These are phyloP conservation scores for Yamadazyma triangularis DNA, from an alignment of 1,139 yeast genomes.

Conservation along the genomic window DNA sequence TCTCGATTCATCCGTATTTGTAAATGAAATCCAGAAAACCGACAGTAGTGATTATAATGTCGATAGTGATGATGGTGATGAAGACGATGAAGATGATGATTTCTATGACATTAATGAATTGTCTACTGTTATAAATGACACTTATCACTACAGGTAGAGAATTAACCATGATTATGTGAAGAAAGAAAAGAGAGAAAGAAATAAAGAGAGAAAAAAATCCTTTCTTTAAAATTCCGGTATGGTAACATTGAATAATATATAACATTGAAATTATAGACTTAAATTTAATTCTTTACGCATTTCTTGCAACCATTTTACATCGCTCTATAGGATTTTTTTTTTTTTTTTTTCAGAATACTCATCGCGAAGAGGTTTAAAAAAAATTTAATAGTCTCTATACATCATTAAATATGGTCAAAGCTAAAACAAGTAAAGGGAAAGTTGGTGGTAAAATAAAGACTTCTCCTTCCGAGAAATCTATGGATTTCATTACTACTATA, in stretches of 20 bases:
- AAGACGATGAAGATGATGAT: conserved; percentile 36
- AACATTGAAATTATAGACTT: too few species aligned
- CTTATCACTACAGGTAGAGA: conserved; percentile 26
- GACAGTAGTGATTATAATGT: conserved; percentile 15
- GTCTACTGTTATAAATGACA: conserved; percentile 33
- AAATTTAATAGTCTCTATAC: neutral
- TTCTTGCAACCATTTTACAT: too few species aligned
- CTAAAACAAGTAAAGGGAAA: neutral
- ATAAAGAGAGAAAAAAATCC: too few species aligned
- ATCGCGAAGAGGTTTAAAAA: neutral
- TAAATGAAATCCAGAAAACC: conserved; percentile 13
- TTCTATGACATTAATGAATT: conserved; percentile 42
- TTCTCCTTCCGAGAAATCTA: neutral
- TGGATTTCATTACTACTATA: conserved; percentile 12
- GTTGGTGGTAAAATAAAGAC: neutral
- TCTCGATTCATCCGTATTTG: conserved; percentile 2
- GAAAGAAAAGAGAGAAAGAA: too few species aligned
- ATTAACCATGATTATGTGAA: too few species aligned
- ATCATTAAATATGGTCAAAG: neutral
- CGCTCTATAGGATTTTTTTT: too few species aligned
- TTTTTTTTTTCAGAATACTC: too few species aligned
- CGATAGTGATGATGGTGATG: conserved; percentile 9
- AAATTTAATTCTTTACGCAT: too few species aligned
- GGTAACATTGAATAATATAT: too few species aligned
- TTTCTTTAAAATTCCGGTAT: too few species aligned